Evolutionary conservation across 2,329 filamentous ascomycete species (phyloP), one percentile per base, ranked within the genome.

Genomic region (Cordyceps farinosa): DNA sequence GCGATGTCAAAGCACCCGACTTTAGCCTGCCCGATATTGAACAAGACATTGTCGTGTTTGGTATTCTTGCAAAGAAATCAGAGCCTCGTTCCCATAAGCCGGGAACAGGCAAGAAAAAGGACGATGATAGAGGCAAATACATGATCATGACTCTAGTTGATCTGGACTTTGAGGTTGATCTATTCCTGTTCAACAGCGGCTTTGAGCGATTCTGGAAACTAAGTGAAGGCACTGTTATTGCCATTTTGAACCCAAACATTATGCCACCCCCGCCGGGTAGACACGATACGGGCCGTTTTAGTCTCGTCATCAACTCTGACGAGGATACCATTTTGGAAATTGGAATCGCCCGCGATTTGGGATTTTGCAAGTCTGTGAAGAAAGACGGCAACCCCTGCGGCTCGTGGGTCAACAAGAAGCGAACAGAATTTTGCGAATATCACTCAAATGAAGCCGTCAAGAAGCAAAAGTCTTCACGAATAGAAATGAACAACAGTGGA

Each of bases 131-230:
- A 27, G 89, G 89, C 56, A 97, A 96, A 74, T 99, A 96, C 78
- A 97, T 99, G 90, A 89, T 94, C 1, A 80, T 99, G 66, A 91
- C 87, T 2, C 81, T 99, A 3, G 92, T 91, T 0, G 94, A 99
- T 74, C 80, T 99, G 11, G 89, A 92, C 70, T 97, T 88, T 86
- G 92, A 97, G 69, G 76, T 99, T 13, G 93, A 98, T 67, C 83
- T 98, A 48, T 98, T 92, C 70, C 84, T 99, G 15, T 99, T 99
- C 76, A 90, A 91, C 70, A 87, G 89, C 0, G 96, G 92, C 7
- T 97, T 98, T 70, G 89, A 91, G 17, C 87, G 90, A 61, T 99
- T 95, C 78, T 98, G 94, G 89, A 96, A 96, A 72, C 80, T 98
- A n/a, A 88, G 88, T 0, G 85, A 91, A 2, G 95, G 95, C n/a